Percentiles rank a stretch among this genome's conserved stretches.
phyloP scores from a whole-genome alignment of 1,139 yeast species.

The Diutina mesorugosa region DNA sequence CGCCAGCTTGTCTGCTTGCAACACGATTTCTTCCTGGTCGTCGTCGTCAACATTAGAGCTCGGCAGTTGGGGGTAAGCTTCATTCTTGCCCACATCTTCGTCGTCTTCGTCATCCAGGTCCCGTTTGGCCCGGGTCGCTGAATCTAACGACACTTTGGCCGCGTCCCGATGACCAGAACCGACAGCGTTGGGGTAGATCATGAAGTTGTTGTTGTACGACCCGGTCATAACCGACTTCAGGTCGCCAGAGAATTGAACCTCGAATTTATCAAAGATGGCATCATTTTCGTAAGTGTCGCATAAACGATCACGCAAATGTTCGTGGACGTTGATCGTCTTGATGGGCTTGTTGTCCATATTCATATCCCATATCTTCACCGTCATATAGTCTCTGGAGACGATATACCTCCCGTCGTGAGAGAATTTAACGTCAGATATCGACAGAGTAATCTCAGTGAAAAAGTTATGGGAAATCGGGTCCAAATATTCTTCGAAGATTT shows the following conservation, averaged over 20 bases:
- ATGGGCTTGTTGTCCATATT: slow-evolving; percentile 94
- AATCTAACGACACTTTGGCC: neutral
- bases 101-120: slow-evolving; percentile 31
- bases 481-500: slow-evolving; percentile 82
- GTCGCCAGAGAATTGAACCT: slow-evolving; percentile 91
- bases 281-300: slow-evolving; percentile 98
- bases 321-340: slow-evolving; percentile 91
- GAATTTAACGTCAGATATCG: slow-evolving; percentile 89
- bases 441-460: slow-evolving; percentile 92
- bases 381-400: slow-evolving; percentile 92
- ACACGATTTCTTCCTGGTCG: slow-evolving; percentile 52
- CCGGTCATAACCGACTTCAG: slow-evolving; percentile 92
- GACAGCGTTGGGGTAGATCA: slow-evolving; percentile 84
- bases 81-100: slow-evolving; percentile 7
- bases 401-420: slow-evolving; percentile 88
- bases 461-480: slow-evolving; percentile 92
- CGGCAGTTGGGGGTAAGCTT: slow-evolving; percentile 23
- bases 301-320: slow-evolving; percentile 81
- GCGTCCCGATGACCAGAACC: slow-evolving; percentile 9
- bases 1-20: slow-evolving; percentile 97
- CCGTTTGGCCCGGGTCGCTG: neutral
- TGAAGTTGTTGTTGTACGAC: slow-evolving; percentile 90
- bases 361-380: slow-evolving; percentile 96
- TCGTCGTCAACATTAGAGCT: slow-evolving; percentile 36
- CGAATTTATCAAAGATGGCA: slow-evolving; percentile 96